Evolutionary conservation across 768 basidiomycete species (phyloP).

Genomic region (Rhodotorula graminis): DNA sequence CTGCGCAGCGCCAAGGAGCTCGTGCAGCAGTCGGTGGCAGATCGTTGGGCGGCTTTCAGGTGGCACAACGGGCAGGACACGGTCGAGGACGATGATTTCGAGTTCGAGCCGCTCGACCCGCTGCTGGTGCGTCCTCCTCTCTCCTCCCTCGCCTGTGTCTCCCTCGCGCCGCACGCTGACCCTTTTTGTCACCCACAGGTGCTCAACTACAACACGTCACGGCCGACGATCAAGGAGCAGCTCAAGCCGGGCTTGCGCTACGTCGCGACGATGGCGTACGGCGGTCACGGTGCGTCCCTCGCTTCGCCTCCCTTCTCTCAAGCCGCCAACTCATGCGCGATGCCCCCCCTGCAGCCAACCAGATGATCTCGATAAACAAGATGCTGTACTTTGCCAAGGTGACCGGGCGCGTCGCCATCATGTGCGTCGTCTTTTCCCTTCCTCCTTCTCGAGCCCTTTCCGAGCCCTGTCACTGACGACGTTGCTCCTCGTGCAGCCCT

Average conservation of each 20-base stretch:
- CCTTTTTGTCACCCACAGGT: not conserved
- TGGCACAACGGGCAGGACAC: not conserved
- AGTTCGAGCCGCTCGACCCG: not conserved
- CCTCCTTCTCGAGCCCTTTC: too few species aligned
- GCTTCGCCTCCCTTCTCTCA: not conserved
- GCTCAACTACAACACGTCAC: slow-evolving; percentile 21
- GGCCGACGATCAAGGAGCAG: slow-evolving; percentile 20
- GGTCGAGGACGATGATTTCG: not conserved
- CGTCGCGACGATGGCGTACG: slow-evolving; percentile 20
- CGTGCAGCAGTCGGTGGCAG: not conserved
- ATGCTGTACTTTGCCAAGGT: slow-evolving; percentile 34
- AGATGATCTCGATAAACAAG: slow-evolving; percentile 33
- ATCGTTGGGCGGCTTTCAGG: not conserved
- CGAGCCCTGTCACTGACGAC: not conserved
- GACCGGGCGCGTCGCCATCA: slow-evolving; percentile 34
- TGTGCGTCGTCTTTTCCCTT: slow-evolving; percentile 11
- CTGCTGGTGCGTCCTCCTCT: not conserved
- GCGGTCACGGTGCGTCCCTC: slow-evolving; percentile 29
- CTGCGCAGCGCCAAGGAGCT: not conserved
- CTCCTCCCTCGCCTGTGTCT: too few species aligned
- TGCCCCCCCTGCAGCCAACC: slow-evolving; percentile 22
- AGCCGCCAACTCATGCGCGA: fast-evolving
- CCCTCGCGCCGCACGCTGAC: too few species aligned
- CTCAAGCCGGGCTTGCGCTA: slow-evolving; percentile 26
- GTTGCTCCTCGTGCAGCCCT: slow-evolving; percentile 5